Evolutionary conservation across 2,329 filamentous ascomycete species (phyloP), one percentile per base, ranked within the genome.

Genomic region (Sporothrix dimorphospora): DNA sequence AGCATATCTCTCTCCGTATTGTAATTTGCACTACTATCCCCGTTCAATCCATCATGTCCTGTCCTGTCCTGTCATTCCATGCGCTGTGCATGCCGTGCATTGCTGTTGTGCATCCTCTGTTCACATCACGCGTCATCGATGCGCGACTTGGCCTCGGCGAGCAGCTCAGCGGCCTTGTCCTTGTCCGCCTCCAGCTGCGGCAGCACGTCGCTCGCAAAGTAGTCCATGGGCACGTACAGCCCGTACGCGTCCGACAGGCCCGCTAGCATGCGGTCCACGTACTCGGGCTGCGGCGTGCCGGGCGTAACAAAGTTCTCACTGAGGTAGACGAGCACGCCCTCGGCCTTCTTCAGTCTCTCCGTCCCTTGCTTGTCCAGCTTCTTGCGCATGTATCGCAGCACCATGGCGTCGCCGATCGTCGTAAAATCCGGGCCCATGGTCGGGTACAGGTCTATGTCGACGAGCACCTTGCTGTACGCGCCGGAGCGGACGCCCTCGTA

Each of bases 401-500:
- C 6, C 30, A 34, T 34, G 30, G 30, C 30, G 6, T 34, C 30
- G 30, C 30, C 30, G 30, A 34, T 6, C 30, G 30, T 34, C 6
- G 30, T 8, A 19, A n/a, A 49, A 3, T n/a, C 47, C 7, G 4
- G 57, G 14, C 11, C 5, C 34, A 19, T 4, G 19, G 34, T 40
- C 2, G 57, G 3, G 76, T 74, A 47, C 68, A 73, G 40, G 70
- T 71, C 57, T 72, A 74, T 57, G 72, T 77, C 42, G 76, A 38
- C 14, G 8, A 47, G 27, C 1, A 3, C 30, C 68, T 83, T 84
- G 40, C 78, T 73, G 72, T 84, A 84, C 6, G 81, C 80, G 24
- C 80, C 79, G 38, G 78, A 80, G 55, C 79, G 75, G 27, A 84
- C 82, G 49, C 82, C 82, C 73, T 84, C 82, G 73, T 79, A 80